Conservation (phyloP, 371 early-diverging fungal genomes). For the Mortierella sp. region DNA sequence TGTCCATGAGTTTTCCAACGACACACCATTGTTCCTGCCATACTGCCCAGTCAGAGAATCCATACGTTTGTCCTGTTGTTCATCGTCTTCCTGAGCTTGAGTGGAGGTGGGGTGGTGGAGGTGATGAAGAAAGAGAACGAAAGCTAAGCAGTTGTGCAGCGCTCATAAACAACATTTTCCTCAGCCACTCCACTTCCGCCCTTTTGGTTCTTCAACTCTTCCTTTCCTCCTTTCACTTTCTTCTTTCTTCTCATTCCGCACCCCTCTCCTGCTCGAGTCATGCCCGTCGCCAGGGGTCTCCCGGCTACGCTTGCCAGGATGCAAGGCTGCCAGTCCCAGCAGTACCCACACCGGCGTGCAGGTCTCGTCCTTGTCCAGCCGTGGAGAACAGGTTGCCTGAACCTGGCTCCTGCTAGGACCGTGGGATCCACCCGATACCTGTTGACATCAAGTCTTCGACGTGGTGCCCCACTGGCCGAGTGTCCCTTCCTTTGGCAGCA, state of each 20-base stretch:
- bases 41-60: not conserved
- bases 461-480: constrained; percentile 2
- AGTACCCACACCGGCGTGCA: not conserved
- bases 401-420: constrained; percentile 3
- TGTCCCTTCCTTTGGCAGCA: constrained; percentile 33
- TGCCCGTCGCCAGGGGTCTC: constrained; percentile 34
- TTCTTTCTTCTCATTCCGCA: not conserved
- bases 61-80: constrained; percentile 45
- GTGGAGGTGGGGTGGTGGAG: not conserved
- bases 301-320: constrained; percentile 26
- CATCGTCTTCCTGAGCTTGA: constrained; percentile 9
- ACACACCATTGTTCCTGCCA: no score
- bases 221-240: not conserved
- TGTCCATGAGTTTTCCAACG: no score
- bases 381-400: constrained; percentile 3
- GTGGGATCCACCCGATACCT: constrained; percentile 3
- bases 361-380: constrained; percentile 9
- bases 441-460: constrained; percentile 34
- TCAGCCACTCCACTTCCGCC: constrained; percentile 18
- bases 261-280: not conserved
- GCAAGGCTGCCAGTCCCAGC: constrained; percentile 2
- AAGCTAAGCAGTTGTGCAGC: not conserved
- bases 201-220: not conserved
- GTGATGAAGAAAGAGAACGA: not conserved
- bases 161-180: constrained; percentile 9